A percentile compares a stretch with the other conserved stretches of the same genome.
phyloP scores from a whole-genome alignment of 768 basidiomycete species.

The Pisolithus microcarpus region DNA sequence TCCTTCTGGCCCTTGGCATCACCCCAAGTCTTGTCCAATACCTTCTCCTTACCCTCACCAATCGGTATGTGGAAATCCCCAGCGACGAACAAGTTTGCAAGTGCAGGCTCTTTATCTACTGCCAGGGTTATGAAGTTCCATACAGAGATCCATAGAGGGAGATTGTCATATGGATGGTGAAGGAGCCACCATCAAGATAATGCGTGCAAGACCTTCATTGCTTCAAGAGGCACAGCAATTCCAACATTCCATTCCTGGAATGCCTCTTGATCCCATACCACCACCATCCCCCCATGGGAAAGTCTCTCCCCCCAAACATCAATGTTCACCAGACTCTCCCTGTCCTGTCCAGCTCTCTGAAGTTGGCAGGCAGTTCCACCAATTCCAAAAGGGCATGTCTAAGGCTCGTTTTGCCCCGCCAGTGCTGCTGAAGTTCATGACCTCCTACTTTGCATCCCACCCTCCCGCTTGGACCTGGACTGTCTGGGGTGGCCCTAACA shows the following conservation, averaged over 20 bases:
- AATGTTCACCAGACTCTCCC: no score
- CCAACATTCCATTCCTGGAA: conserved; percentile 51
- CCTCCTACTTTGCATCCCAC: no score
- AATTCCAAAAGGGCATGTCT: no score
- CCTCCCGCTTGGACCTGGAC: background rate
- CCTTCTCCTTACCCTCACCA: conserved; percentile 32
- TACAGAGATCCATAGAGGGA: conserved; percentile 60
- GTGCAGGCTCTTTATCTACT: conserved; percentile 80
- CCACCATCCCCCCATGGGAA: no score
- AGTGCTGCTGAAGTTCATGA: no score
- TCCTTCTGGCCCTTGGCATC: conserved; percentile 25
- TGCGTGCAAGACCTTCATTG: conserved; percentile 59
- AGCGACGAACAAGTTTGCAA: conserved; percentile 70
- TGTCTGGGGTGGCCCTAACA: background rate
- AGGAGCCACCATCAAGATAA: conserved; percentile 54
- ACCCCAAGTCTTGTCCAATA: conserved; percentile 6
- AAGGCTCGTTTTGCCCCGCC: no score
- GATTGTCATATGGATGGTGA: conserved; percentile 76
- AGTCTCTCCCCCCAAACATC: no score
- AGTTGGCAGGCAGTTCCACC: no score
- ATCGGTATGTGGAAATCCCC: conserved; percentile 56
- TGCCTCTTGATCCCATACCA: no score
- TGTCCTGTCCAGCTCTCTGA: no score
- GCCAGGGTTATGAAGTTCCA: conserved; percentile 83
- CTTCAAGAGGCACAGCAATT: conserved; percentile 52